Conservation (phyloP, 2,329 filamentous ascomycete genomes). For the Claviceps fusiformis region DNA sequence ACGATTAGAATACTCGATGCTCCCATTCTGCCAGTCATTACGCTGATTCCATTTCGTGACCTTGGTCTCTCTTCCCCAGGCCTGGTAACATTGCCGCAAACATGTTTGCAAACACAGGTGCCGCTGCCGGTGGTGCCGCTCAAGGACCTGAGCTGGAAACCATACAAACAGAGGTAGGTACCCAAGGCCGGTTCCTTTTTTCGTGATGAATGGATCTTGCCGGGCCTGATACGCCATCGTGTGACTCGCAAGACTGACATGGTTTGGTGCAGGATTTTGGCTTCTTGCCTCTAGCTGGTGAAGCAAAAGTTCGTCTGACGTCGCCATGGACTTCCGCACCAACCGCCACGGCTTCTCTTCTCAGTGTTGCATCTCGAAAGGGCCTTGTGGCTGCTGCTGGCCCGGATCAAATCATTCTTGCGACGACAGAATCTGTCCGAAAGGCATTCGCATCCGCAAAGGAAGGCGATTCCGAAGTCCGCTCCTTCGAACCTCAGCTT, state of each 20-base stretch:
- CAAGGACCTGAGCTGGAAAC: constrained; percentile 57
- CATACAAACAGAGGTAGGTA: constrained; percentile 67
- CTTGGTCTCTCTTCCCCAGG: constrained; percentile 12
- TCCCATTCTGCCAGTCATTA: neutral
- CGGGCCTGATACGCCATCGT: neutral
- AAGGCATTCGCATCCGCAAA: constrained; percentile 54
- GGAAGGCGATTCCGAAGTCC: constrained; percentile 48
- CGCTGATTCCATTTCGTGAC: constrained; percentile 12
- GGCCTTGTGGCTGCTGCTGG: constrained; percentile 80
- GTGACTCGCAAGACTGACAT: neutral
- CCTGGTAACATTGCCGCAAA: constrained; percentile 24
- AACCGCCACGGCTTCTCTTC: constrained; percentile 62
- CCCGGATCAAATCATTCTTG: constrained; percentile 63
- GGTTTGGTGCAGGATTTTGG: constrained; percentile 48
- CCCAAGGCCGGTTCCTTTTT: neutral
- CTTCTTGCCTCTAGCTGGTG: constrained; percentile 67
- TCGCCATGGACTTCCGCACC: constrained; percentile 67
- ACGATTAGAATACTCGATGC: neutral
- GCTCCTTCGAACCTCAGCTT: constrained; percentile 59
- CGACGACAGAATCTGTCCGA: constrained; percentile 64
- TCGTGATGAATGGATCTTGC: neutral
- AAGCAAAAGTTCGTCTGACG: constrained; percentile 71
- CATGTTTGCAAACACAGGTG: constrained; percentile 45
- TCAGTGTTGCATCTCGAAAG: constrained; percentile 67
- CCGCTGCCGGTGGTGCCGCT: constrained; percentile 26